A percentile compares a stretch with the other conserved stretches of the same genome.
These are phyloP conservation scores for Margaritispora aquatica DNA, from an alignment of 495 filamentous ascomycete genomes.

Conservation along the genomic window DNA sequence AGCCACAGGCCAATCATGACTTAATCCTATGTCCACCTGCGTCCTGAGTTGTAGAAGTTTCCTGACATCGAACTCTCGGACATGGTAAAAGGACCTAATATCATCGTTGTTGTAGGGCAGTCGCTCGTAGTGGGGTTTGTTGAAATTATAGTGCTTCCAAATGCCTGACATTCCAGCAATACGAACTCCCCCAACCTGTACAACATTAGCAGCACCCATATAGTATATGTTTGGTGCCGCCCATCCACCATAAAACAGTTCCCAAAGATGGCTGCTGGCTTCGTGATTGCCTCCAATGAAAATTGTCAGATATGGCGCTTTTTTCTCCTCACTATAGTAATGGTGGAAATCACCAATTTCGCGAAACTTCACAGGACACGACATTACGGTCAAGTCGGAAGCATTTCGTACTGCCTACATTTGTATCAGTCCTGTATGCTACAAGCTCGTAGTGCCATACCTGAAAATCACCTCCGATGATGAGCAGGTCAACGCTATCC, in stretches of 20 bases:
- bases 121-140: slow-evolving; percentile 74
- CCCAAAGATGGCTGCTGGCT: slow-evolving; percentile 76
- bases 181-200: slow-evolving; percentile 74
- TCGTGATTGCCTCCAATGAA: slow-evolving; percentile 96
- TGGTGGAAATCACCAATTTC: slow-evolving; percentile 83
- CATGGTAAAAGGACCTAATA: slow-evolving; percentile 74
- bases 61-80: slow-evolving; percentile 82
- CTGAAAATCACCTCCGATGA: slow-evolving; percentile 91
- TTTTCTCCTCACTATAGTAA: slow-evolving; percentile 76
- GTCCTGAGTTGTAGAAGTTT: slow-evolving; percentile 81
- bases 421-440: slow-evolving; percentile 23
- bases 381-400: slow-evolving; percentile 78
- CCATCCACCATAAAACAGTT: slow-evolving; percentile 96
- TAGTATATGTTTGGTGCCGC: slow-evolving; percentile 96
- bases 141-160: slow-evolving; percentile 82
- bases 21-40: slow-evolving; percentile 83
- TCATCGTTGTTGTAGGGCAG: slow-evolving; percentile 74
- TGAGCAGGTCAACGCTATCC: slow-evolving; percentile 72
- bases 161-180: slow-evolving; percentile 92
- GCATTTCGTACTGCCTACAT: slow-evolving; percentile 75
- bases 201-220: slow-evolving; percentile 81
- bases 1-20: slow-evolving; percentile 88
- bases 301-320: slow-evolving; percentile 80
- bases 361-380: slow-evolving; percentile 77
- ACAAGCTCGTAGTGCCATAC: slow-evolving; percentile 31